Evolutionary conservation across 164 flowering plant genomes (phyloP).

Genomic region (Stephania cephalantha): DNA sequence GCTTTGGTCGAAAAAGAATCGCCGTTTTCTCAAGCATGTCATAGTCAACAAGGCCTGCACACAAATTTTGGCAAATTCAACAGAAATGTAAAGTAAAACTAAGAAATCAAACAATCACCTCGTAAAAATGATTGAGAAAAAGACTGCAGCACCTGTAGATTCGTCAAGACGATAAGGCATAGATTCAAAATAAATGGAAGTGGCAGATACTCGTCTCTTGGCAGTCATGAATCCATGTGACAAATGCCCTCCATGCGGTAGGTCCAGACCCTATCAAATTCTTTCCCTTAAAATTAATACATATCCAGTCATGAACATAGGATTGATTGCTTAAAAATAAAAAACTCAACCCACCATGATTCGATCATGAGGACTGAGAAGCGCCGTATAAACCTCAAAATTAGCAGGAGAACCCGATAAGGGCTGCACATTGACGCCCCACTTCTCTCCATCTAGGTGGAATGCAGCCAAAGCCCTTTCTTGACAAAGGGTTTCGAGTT

Average conservation of each 20-base stretch:
- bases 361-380: constrained; percentile 87
- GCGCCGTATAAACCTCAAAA: constrained; percentile 91
- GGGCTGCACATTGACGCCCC: constrained; percentile 99
- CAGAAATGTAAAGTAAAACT: background rate
- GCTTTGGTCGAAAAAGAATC: constrained; percentile 74
- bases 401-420: constrained; percentile 97
- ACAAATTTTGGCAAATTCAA: background rate
- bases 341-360: constrained; percentile 54
- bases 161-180: constrained; percentile 93
- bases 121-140: background rate
- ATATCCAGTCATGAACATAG: background rate
- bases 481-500: constrained; percentile 84
- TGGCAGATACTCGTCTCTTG: constrained; percentile 83
- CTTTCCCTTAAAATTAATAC: constrained; percentile 6
- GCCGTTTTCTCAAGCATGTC: constrained; percentile 97
- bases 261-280: constrained; percentile 70
- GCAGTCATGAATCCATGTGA: constrained; percentile 98
- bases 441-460: constrained; percentile 57
- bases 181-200: constrained; percentile 88
- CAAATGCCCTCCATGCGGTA: constrained; percentile 94
- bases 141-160: constrained; percentile 52
- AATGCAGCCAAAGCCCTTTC: constrained; percentile 82
- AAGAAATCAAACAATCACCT: background rate
- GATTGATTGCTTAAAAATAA: background rate
- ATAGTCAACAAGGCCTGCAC: constrained; percentile 77